These are phyloP conservation scores for Alternaria gansuensis DNA, from an alignment of 2,329 filamentous ascomycete species.

Conservation along the genomic window DNA sequence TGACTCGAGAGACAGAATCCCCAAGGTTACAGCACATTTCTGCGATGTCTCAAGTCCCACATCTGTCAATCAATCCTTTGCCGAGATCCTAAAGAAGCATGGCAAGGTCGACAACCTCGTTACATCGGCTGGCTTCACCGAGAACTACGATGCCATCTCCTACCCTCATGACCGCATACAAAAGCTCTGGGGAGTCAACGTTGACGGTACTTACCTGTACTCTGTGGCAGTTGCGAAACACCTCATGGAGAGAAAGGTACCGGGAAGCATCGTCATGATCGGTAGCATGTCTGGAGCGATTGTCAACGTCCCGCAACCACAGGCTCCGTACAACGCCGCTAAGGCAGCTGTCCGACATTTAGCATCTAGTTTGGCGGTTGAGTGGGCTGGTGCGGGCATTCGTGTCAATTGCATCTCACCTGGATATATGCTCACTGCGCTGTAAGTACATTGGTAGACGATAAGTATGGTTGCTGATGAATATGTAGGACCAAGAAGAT, in stretches of 20 bases:
- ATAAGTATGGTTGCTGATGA: constrained; percentile 23
- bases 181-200: constrained; percentile 94
- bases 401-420: constrained; percentile 95
- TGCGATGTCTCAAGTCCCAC: constrained; percentile 83
- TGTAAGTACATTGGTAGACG: constrained; percentile 67
- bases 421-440: constrained; percentile 93
- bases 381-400: constrained; percentile 89
- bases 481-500: constrained; percentile 85
- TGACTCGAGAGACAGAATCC: constrained; percentile 61
- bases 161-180: constrained; percentile 92
- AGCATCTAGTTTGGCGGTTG: constrained; percentile 85
- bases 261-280: constrained; percentile 91
- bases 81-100: constrained; percentile 74
- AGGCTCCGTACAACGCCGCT: constrained; percentile 90
- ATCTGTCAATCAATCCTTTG: constrained; percentile 78
- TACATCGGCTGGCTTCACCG: constrained; percentile 95
- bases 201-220: constrained; percentile 91
- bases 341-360: constrained; percentile 93
- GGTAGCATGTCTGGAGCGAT: constrained; percentile 94
- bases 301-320: constrained; percentile 94
- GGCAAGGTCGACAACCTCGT: constrained; percentile 90
- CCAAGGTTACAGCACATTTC: constrained; percentile 88
- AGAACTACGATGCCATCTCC: constrained; percentile 90
- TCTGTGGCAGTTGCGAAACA: constrained; percentile 86
- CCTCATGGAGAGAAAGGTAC: constrained; percentile 79